Evolutionary conservation across 192 early-diverging fungal genomes (phyloP).

Genomic region (Geranomyces michiganensis): DNA sequence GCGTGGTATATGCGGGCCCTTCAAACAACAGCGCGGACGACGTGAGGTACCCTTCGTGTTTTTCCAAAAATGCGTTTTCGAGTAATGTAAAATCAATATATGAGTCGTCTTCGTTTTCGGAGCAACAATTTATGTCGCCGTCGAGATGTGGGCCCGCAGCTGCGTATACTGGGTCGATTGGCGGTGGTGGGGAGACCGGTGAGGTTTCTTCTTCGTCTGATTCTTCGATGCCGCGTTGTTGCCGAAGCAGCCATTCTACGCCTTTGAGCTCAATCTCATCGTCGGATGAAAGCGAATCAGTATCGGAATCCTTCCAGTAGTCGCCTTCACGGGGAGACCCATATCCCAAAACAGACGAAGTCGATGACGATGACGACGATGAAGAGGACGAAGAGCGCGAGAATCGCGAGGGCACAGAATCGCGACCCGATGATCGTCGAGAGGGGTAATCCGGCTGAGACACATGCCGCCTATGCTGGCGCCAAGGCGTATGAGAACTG

Average conservation of each 20-base stretch:
- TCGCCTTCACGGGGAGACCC: not conserved
- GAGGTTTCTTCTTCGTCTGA: not conserved
- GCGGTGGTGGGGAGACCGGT: not conserved
- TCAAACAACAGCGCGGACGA: conserved; percentile 18
- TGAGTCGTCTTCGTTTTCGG: not conserved
- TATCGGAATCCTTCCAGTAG: not conserved
- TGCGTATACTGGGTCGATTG: too few relatives aligned
- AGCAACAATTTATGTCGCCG: too few relatives aligned
- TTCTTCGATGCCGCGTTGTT: not conserved
- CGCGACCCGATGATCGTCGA: not conserved
- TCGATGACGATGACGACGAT: not conserved
- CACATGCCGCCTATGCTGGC: not conserved
- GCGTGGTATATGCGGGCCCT: not conserved
- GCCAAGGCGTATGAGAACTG: not conserved
- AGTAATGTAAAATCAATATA: conserved; percentile 9
- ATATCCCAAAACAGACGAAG: not conserved
- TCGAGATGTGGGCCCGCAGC: too few relatives aligned
- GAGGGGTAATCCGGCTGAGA: not conserved
- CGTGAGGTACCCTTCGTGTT: not conserved
- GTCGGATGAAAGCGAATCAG: not conserved
- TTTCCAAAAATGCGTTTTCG: conserved; percentile 1
- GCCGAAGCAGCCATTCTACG: conserved; percentile 7
- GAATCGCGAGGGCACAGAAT: not conserved
- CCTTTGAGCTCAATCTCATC: conserved; percentile 5
- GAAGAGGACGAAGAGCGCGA: not conserved